Conservation (phyloP, 2,329 filamentous ascomycete genomes). For the Lachnellula cervina region DNA sequence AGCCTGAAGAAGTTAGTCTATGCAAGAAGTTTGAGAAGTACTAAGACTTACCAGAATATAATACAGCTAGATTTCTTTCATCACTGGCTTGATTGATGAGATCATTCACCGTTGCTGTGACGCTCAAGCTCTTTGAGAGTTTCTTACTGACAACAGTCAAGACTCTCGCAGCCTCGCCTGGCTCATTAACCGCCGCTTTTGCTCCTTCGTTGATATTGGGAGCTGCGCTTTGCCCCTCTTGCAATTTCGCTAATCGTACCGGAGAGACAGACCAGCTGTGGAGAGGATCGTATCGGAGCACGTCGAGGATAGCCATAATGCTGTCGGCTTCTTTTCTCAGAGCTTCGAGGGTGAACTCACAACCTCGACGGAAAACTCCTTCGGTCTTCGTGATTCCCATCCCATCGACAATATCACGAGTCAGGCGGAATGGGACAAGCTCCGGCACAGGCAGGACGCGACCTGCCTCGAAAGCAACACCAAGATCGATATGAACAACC, state of each 20-base stretch:
- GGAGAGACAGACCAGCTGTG: constrained; percentile 92
- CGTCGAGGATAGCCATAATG: constrained; percentile 98
- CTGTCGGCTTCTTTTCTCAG: constrained; percentile 91
- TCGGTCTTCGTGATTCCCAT: constrained; percentile 96
- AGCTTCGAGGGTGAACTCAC: constrained; percentile 93
- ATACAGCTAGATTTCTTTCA: constrained; percentile 81
- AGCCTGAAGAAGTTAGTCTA: constrained; percentile 33
- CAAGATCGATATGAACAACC: constrained; percentile 93
- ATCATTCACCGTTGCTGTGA: constrained; percentile 93
- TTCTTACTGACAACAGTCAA: constrained; percentile 95
- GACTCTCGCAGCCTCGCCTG: constrained; percentile 82
- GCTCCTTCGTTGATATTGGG: constrained; percentile 25
- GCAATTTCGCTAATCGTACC: constrained; percentile 58
- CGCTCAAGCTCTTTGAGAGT: constrained; percentile 86
- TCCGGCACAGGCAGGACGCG: constrained; percentile 93
- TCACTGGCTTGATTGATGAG: constrained; percentile 94
- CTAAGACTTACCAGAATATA: constrained; percentile 59
- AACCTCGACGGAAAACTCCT: constrained; percentile 94
- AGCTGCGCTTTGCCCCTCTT: constrained; percentile 51
- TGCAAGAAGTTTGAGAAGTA: not conserved
- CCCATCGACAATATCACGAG: constrained; percentile 89
- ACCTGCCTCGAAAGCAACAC: constrained; percentile 94
- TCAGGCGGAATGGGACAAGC: constrained; percentile 90
- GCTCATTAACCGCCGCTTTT: constrained; percentile 48
- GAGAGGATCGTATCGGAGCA: constrained; percentile 93